Conservation (phyloP, 2,329 filamentous ascomycete species). For the Parastagonospora avenae region DNA sequence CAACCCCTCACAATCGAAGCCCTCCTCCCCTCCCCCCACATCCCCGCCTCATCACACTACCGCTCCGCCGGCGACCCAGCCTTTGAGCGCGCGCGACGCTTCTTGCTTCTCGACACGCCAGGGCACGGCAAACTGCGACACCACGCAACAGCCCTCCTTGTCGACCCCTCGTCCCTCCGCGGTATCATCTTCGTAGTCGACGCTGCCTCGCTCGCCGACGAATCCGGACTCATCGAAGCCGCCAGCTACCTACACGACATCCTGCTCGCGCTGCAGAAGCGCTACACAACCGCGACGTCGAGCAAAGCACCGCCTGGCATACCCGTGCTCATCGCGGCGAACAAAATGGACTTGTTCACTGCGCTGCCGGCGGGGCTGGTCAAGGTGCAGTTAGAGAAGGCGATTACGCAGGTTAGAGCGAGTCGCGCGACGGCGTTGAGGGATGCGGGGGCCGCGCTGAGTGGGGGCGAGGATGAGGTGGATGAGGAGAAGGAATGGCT, state of each 20-base stretch:
- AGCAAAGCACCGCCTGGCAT: constrained; percentile 65
- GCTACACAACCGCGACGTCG: constrained; percentile 62
- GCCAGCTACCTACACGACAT: constrained; percentile 89
- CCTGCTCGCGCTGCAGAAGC: constrained; percentile 80
- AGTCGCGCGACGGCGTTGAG: constrained; percentile 78
- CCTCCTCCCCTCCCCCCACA: constrained; percentile 61
- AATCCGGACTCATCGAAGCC: constrained; percentile 66
- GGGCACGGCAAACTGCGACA: constrained; percentile 93
- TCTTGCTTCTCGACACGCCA: constrained; percentile 84
- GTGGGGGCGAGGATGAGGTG: constrained; percentile 53
- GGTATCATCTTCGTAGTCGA: constrained; percentile 91
- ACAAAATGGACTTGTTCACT: constrained; percentile 96
- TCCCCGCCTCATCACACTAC: constrained; percentile 65
- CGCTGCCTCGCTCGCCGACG: constrained; percentile 60
- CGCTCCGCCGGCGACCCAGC: constrained; percentile 69
- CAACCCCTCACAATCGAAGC: constrained; percentile 61
- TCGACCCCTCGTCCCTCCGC: constrained; percentile 57
- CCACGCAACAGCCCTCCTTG: constrained; percentile 62
- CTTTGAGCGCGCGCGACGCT: constrained; percentile 62
- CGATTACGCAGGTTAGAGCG: constrained; percentile 77
- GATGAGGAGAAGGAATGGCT: constrained; percentile 81
- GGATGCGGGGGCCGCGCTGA: constrained; percentile 76
- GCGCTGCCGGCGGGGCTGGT: constrained; percentile 81
- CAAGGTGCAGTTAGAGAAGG: constrained; percentile 74
- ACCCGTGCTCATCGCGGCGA: constrained; percentile 83